Base-by-base conservation (phyloP, 83 land plant species). In the Picea engelmannii region DNA sequence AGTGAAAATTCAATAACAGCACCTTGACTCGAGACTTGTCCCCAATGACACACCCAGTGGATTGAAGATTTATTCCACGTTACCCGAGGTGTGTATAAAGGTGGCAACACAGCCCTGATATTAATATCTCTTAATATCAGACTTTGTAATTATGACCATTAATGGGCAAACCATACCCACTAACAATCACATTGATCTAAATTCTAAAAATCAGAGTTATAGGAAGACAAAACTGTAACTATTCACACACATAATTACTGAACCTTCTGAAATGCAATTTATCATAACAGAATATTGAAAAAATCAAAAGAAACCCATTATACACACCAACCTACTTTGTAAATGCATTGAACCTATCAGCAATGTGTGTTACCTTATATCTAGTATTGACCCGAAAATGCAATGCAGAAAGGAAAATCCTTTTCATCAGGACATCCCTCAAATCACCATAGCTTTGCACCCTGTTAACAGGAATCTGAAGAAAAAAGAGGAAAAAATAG, bases 341-440 rank as follows among this genome's bases (percentile, higher is more conserved):
- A 73, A 44, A n/a, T 5, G n/a, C n/a, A 23, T n/a, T 73, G 24
- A 9, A 42, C 15, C 11, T 21, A 44, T 44, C 24, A 73, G 40
- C 24, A 40, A 71, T 44, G 15, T 44, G 4, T 5, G 9, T 20
- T 68, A 98, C 99, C 99, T 98, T 96, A 86, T 98, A 98, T 85
- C 99, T 95, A 68, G 96, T 93, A 60, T 95, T 97, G 66, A 98
- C 91, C 40, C 99, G 96, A 70, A 96, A 98, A 84, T 98, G 99
- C 81, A 95, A 92, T 21, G 99, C 95, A 24, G 97, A 94, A 35
- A 98, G 86, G 67, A 98, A 95, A 82, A 98, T 98, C 69, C 99
- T 89, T 81, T 95, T 94, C 99, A 98, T 96, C 77, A 98, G 68
- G 47, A 96, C 97, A 88, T 90, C 91, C 24, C 99, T 85, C 80